Percentiles rank a stretch among this genome's conserved stretches.
Evolutionary conservation across 2,329 filamentous ascomycete genomes (phyloP).

Genomic region (Lecanicillium sp.): DNA sequence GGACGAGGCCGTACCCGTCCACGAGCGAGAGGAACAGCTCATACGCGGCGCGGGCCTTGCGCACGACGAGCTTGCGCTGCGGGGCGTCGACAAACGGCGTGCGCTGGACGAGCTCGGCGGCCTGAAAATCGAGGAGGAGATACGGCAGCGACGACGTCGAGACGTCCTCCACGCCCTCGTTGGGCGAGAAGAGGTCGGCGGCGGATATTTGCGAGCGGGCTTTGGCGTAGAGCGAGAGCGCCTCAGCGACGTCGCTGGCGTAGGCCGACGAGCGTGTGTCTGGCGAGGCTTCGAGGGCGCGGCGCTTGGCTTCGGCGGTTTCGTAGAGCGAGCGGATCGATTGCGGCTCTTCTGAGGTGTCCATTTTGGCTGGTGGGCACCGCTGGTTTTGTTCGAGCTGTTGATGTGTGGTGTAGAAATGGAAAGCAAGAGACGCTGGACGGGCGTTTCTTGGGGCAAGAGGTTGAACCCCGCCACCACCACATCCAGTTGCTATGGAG

Average conservation of each 20-base stretch:
- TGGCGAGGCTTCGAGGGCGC: slow-evolving; percentile 53
- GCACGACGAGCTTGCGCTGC: slow-evolving; percentile 57
- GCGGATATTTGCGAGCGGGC: slow-evolving; percentile 62
- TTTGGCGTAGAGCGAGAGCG: slow-evolving; percentile 65
- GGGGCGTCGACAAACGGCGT: slow-evolving; percentile 43
- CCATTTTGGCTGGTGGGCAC: slow-evolving; percentile 16
- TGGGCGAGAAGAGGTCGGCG: slow-evolving; percentile 79
- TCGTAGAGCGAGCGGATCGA: slow-evolving; percentile 43
- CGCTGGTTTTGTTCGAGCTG: background rate
- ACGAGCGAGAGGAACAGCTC: slow-evolving; percentile 70
- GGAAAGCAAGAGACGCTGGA: background rate
- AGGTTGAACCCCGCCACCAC: background rate
- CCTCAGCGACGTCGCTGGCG: slow-evolving; percentile 56
- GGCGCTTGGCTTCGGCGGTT: slow-evolving; percentile 43
- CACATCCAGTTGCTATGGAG: too few species aligned
- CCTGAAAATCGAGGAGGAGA: slow-evolving; percentile 66
- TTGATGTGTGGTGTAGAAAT: background rate
- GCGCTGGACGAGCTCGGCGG: slow-evolving; percentile 72
- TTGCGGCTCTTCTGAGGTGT: slow-evolving; percentile 34
- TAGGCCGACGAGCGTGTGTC: slow-evolving; percentile 59
- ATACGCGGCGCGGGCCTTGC: slow-evolving; percentile 60
- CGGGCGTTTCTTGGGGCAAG: background rate
- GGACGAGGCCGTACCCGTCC: slow-evolving; percentile 70
- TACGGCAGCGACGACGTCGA: slow-evolving; percentile 80
- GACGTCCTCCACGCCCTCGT: slow-evolving; percentile 83